These are phyloP conservation scores for Pseudogymnoascus sp. DNA, from an alignment of 2,329 filamentous ascomycete species.

Conservation along the genomic window DNA sequence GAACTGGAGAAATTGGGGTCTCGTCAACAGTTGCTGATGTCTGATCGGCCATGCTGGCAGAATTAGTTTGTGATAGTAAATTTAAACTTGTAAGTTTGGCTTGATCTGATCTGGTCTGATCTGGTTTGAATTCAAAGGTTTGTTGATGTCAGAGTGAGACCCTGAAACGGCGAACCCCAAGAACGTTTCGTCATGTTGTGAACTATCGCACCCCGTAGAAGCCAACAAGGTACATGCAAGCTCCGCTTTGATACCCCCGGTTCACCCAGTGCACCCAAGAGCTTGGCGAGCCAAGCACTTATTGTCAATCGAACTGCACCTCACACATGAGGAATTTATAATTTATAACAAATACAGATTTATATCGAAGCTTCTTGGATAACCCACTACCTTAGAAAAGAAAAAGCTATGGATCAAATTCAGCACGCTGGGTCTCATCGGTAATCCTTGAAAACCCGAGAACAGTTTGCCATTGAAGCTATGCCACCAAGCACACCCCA, in stretches of 20 bases:
- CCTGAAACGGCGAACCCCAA: background rate
- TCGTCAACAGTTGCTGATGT: constrained; percentile 38
- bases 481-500: background rate
- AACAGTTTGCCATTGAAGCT: background rate
- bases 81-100: background rate
- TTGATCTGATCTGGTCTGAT: background rate
- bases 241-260: background rate
- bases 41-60: background rate
- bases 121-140: background rate
- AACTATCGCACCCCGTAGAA: background rate
- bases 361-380: background rate
- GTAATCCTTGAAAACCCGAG: background rate
- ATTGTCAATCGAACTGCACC: background rate
- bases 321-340: background rate
- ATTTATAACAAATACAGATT: background rate
- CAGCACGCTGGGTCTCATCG: background rate
- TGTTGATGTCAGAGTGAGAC: constrained; percentile 6
- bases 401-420: background rate
- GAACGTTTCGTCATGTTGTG: background rate
- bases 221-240: constrained; percentile 2
- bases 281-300: background rate
- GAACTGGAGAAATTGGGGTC: constrained; percentile 48
- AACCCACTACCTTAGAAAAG: background rate
- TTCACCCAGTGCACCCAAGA: background rate
- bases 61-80: background rate